Evolutionary conservation across 2,329 filamentous ascomycete genomes (phyloP).

Genomic region (Colletotrichum siamense): DNA sequence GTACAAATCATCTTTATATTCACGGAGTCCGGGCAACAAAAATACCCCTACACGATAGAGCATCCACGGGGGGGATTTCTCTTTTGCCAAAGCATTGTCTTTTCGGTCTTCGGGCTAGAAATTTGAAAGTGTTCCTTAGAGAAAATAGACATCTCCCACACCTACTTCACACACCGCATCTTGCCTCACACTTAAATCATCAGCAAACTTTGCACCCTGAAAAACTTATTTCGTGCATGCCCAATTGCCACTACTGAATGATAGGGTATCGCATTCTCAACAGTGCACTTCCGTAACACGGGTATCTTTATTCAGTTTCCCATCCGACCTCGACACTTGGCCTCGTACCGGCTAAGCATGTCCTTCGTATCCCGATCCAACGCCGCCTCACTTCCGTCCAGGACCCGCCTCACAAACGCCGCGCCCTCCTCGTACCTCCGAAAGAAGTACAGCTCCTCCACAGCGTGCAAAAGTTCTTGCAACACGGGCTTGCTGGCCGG

Average conservation of each 20-base stretch:
- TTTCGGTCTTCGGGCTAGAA: background rate
- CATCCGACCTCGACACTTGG: conserved; percentile 41
- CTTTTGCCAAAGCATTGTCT: background rate
- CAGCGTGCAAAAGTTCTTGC: conserved; percentile 59
- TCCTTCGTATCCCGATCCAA: conserved; percentile 50
- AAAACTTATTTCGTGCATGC: background rate
- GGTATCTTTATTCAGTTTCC: background rate
- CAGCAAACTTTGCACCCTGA: background rate
- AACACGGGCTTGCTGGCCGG: conserved; percentile 49
- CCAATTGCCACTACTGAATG: background rate
- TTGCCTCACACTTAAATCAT: background rate
- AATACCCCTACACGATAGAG: conserved; percentile 20
- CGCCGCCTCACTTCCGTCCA: conserved; percentile 34
- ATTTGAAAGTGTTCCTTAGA: background rate
- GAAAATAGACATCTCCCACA: conserved; percentile 4
- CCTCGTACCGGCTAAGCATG: conserved; percentile 47
- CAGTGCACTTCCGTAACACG: background rate
- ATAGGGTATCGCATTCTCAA: background rate
- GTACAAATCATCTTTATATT: conserved; percentile 8
- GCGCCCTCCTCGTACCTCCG: conserved; percentile 50
- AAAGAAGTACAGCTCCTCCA: conserved; percentile 64
- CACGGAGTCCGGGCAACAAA: background rate
- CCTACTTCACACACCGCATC: background rate
- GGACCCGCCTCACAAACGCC: conserved; percentile 41
- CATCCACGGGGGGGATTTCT: background rate